Base-by-base conservation (phyloP, 192 early-diverging fungal species). In the Cetraspora pellucida region DNA sequence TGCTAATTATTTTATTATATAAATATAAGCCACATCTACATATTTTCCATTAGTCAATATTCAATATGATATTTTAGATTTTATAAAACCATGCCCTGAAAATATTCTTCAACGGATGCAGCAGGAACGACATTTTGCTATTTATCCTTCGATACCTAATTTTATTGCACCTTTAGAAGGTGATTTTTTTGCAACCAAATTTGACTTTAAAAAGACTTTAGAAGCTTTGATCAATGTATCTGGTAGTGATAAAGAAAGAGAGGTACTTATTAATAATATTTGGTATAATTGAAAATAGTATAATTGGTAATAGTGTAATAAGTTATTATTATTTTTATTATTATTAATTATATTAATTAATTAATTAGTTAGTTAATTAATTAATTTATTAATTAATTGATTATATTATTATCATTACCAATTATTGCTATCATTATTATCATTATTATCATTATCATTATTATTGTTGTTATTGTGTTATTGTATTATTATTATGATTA, bases 21-120 rank as follows among this genome's bases (percentile, higher is more conserved):
- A 21, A 8, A 43, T 45, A 8, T 2, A 49, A 75, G 74, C 74
- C 16, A 31, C 47, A 31, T 19, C 25, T n/a, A 64, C 30, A 13
- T 75, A 64, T 49, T 75, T 75, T 47, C 59, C 74, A 11, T 58
- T 75, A 45, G 17, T 7, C 28, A 75, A 44, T 28, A 19, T 63
- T 25, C 60, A 58, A 44, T 75, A 50, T n/a, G 61, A 64, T 52
- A 75, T 75, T 25, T 50, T 75, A 46, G 74, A 64, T 64, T 75
- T 75, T 27, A 75, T 75, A 25, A 75, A 21, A 2, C 74, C 74
- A 30, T 75, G 74, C 49, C 45, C 74, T n/a, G 16, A 61, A 64
- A 46, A 75, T 13, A 37, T 75, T 52, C n/a, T 75, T 16, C 43
- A 49, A 64, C 30, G 60, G 21, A 28, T 75, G 23, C 74, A 75